Conservation (phyloP, 768 basidiomycete genomes). For the Hygrocybe punicea region DNA sequence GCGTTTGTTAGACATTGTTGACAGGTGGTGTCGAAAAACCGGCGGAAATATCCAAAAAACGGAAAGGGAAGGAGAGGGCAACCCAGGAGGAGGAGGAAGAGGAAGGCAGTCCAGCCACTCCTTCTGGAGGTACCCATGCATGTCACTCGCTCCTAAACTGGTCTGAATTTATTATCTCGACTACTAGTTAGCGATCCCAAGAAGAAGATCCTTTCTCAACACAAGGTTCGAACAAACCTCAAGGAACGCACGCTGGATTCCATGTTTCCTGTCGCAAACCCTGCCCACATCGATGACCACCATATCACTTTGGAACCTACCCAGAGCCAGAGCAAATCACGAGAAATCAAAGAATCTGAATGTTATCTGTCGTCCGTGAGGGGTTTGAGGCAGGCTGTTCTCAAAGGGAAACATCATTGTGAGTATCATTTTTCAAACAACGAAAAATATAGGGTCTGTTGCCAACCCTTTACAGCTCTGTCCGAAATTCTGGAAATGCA, state of each 20-base stretch:
- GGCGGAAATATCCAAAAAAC: slow-evolving; percentile 32
- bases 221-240: slow-evolving; percentile 88
- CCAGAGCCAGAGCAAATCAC: slow-evolving; percentile 28
- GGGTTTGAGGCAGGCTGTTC: slow-evolving; percentile 56
- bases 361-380: slow-evolving; percentile 75
- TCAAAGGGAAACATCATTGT: slow-evolving; percentile 70
- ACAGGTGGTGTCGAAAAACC: slow-evolving; percentile 48
- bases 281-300: slow-evolving; percentile 40
- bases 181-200: slow-evolving; percentile 23
- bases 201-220: slow-evolving; percentile 67
- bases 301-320: slow-evolving; percentile 16
- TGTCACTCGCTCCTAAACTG: neutral
- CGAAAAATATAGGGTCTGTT: too few relatives aligned
- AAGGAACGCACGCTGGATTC: slow-evolving; percentile 90
- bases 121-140: slow-evolving; percentile 29
- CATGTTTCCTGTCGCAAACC: slow-evolving; percentile 76
- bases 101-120: slow-evolving; percentile 24
- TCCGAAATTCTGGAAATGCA: slow-evolving; percentile 82
- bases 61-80: slow-evolving; percentile 42
- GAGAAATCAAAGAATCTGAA: slow-evolving; percentile 68
- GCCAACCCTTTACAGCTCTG: too few relatives aligned
- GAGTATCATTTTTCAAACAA: slow-evolving; percentile 22
- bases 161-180: neutral
- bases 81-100: slow-evolving; percentile 24
- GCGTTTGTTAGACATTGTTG: slow-evolving; percentile 49